phyloP scores from a whole-genome alignment of 2,329 filamentous ascomycete species.

The Diplodia corticola region DNA sequence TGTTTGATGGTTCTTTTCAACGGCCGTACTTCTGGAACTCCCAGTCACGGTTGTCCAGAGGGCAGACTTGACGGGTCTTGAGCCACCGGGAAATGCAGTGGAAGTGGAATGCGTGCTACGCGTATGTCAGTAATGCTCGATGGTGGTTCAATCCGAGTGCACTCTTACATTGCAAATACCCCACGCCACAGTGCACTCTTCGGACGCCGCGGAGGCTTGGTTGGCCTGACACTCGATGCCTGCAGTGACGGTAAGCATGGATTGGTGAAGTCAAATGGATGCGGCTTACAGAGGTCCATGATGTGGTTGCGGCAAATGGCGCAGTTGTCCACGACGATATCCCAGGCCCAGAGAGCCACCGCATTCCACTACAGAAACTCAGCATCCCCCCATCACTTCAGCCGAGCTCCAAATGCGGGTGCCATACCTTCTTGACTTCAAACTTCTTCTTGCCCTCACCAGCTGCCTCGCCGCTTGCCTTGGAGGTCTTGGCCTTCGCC shows the following conservation, averaged over 20 bases:
- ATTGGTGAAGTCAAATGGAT: constrained; percentile 21
- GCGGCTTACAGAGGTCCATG: constrained; percentile 86
- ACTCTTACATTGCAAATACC: constrained; percentile 94
- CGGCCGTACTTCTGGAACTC: constrained; percentile 98
- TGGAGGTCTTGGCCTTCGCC: constrained; percentile 54
- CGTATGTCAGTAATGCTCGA: neutral
- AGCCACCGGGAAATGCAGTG: constrained; percentile 99
- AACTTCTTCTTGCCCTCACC: constrained; percentile 79
- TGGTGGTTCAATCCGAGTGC: neutral
- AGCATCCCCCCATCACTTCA: neutral
- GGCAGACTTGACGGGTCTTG: constrained; percentile 98
- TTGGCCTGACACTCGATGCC: constrained; percentile 99
- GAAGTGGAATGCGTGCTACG: constrained; percentile 97
- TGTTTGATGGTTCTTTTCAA: constrained; percentile 33
- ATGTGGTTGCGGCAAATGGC: constrained; percentile 99
- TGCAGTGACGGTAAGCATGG: constrained; percentile 38
- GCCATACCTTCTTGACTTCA: constrained; percentile 91
- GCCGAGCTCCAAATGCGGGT: neutral
- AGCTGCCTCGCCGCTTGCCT: constrained; percentile 51
- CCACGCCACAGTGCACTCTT: constrained; percentile 98
- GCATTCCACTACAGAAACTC: constrained; percentile 80
- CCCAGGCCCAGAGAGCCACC: constrained; percentile 97
- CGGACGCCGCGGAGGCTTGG: constrained; percentile 92
- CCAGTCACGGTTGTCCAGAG: constrained; percentile 97
- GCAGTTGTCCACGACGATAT: constrained; percentile 99